phyloP scores from a whole-genome alignment of 148 eudicot genomes.

The Chenopodium formosanum region DNA sequence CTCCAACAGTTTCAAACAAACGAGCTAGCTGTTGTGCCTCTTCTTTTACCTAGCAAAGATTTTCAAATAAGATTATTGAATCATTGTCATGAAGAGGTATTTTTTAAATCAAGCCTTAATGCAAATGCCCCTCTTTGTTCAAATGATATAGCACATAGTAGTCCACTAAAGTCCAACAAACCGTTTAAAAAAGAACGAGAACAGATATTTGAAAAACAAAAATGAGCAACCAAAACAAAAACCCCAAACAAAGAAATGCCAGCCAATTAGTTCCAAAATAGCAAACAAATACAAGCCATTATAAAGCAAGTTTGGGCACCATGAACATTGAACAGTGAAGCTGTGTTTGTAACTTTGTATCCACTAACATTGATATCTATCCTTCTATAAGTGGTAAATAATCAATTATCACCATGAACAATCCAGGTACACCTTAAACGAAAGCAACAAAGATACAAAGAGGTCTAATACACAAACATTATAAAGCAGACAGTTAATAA shows the following conservation, averaged over 20 bases:
- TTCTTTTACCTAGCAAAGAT: constrained; percentile 61
- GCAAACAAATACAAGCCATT: background rate
- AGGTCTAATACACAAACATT: background rate
- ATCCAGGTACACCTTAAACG: background rate
- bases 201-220: background rate
- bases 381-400: background rate
- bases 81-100: too few species aligned
- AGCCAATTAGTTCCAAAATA: background rate
- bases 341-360: background rate
- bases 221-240: background rate
- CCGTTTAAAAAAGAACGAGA: background rate
- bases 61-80: constrained; percentile 7
- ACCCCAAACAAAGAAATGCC: background rate
- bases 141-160: background rate
- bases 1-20: constrained; percentile 84
- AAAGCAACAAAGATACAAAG: background rate
- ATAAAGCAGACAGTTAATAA: background rate
- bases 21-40: constrained; percentile 89
- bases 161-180: background rate
- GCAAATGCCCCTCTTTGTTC: background rate
- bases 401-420: too few species aligned
- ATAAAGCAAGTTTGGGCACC: background rate
- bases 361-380: background rate
- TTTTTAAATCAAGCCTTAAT: background rate
- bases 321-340: background rate